Base-by-base conservation (phyloP, 805 yeast species). In the Brettanomyces bruxellensis region DNA sequence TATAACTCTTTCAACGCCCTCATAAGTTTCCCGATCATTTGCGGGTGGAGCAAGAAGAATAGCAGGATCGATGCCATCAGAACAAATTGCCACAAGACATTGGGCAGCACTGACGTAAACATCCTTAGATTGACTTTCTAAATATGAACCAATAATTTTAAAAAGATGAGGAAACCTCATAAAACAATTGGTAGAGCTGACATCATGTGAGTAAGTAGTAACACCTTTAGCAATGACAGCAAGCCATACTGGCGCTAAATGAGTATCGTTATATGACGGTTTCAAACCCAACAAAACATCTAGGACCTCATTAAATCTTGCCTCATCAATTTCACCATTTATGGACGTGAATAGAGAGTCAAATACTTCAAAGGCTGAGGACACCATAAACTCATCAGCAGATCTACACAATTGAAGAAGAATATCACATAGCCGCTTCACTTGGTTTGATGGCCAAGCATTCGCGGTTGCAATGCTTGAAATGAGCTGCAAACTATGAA, bases 171-270 rank as follows among this genome's bases (percentile, higher is more conserved):
- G 83, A 6, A 86, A 58, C 52, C 76, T 78, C 30, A 64, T 54
- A 34, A 89, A 60, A 45, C 86, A 79, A 38, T 70, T 65, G 14
- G 67, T 53, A 5, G 81, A 73, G 47, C 78, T 75, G 39, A 75
- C 66, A 41, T 57, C 57, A 14, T 62, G 63, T 4, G 84, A 65
- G 52, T 76, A 79, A 0, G 83, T 68, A 3, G 74, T 65, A 41
- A 77, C 68, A 41, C 91, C 95, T 57, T 88, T 89, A 7, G 96
- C 93, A 40, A 91, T 76, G 22, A 90, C 95, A 1, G 97, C 96
- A 38, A 89, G 74, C 99, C 99, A 93, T 11, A 96, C 78, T 12
- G 95, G 96, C 2, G 91, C 88, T 53, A 93, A 73, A 61, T 88
- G 90, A 30, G 83, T 72, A 59, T 93, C 98, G 55, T 82, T 84